phyloP scores from a whole-genome alignment of 2,329 filamentous ascomycete species.

The Neoascochyta sp. region DNA sequence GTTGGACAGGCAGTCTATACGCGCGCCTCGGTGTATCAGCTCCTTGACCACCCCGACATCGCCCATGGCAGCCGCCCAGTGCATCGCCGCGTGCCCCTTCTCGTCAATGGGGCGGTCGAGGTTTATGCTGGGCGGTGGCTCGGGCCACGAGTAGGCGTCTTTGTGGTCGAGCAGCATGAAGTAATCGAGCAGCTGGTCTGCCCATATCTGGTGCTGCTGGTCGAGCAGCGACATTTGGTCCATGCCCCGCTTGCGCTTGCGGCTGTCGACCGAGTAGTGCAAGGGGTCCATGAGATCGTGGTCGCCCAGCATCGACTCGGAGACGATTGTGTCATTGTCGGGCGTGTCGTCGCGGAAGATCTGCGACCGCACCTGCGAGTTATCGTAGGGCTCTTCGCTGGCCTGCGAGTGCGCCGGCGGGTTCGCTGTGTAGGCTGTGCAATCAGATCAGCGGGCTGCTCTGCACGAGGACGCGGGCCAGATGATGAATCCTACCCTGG shows the following conservation, averaged over 20 bases:
- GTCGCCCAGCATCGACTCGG: conserved; percentile 79
- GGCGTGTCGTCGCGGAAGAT: conserved; percentile 72
- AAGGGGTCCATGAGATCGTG: conserved; percentile 72
- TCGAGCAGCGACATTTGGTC: conserved; percentile 65
- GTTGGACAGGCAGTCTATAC: conserved; percentile 62
- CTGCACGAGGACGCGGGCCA: not conserved
- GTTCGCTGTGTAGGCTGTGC: conserved; percentile 18
- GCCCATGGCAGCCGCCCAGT: conserved; percentile 98
- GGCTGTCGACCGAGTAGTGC: conserved; percentile 52
- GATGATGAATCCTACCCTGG: conserved; percentile 28
- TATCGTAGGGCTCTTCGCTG: conserved; percentile 62
- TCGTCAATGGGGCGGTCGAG: conserved; percentile 91
- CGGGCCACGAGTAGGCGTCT: conserved; percentile 64
- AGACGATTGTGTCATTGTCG: conserved; percentile 77
- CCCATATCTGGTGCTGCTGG: conserved; percentile 84
- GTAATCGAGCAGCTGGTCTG: conserved; percentile 91
- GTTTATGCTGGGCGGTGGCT: conserved; percentile 81
- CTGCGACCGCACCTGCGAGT: conserved; percentile 51
- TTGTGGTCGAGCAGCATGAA: conserved; percentile 84
- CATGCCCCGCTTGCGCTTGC: conserved; percentile 75
- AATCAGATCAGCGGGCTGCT: conserved; percentile 7
- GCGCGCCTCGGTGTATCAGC: conserved; percentile 75
- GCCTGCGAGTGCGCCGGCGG: conserved; percentile 36
- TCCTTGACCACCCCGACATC: conserved; percentile 89
- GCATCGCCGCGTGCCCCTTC: conserved; percentile 85